Conservation (phyloP, 768 basidiomycete genomes). For the Naganishia friedmannii region DNA sequence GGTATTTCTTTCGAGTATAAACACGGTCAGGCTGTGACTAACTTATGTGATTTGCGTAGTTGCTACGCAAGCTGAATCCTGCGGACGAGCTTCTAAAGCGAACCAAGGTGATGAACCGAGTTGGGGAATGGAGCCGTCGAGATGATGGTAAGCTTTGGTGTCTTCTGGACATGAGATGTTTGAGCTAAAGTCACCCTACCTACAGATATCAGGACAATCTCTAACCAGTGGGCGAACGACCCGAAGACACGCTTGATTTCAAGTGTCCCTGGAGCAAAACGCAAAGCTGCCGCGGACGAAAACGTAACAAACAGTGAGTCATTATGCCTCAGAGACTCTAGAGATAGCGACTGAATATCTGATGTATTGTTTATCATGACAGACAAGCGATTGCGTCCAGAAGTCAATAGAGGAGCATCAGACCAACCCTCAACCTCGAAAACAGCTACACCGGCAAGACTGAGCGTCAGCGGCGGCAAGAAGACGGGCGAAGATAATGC, state of each 20-base stretch:
- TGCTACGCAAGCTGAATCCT: conserved; percentile 14
- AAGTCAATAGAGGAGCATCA: background rate
- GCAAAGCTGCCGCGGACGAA: background rate
- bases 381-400: background rate
- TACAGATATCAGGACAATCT: background rate
- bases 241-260: background rate
- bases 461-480: background rate
- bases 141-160: conserved; percentile 6
- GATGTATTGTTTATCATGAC: background rate
- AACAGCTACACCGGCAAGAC: background rate
- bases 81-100: background rate
- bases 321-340: background rate
- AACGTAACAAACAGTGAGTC: background rate
- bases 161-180: background rate
- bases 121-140: background rate
- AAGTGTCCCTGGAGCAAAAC: background rate
- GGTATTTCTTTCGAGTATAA: background rate
- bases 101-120: background rate
- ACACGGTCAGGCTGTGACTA: background rate
- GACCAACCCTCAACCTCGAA: background rate
- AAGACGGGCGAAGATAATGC: background rate
- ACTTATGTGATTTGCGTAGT: background rate
- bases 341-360: background rate
- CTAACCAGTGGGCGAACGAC: background rate
- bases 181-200: background rate